Evolutionary conservation across 1,284 basidiomycete species (phyloP), one percentile per base, ranked within the genome.

Genomic region (Amylostereum areolatum): DNA sequence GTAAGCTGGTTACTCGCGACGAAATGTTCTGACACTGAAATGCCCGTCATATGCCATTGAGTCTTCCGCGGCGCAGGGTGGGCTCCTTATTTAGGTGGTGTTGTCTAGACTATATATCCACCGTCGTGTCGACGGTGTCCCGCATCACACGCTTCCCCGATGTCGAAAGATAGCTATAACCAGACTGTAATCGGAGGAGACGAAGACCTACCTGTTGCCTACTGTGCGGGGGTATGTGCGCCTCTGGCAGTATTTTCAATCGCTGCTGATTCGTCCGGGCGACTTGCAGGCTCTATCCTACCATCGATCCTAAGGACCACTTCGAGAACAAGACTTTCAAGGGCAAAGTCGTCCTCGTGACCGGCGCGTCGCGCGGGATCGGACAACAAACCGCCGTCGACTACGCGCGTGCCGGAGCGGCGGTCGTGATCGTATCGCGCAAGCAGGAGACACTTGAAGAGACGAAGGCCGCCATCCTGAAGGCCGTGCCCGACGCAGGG

Each of bases 271-370:
- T 9, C 18, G n/a, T 32, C 27, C 28, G 24, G 24, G 18, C 43
- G n/a, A 30, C 29, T 45, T 30, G 30, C 25, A 45, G 43, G 10
- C 5, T 45, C 5, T 45, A 46, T 27, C 45, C 24, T 9, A 18
- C 27, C 32, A 33, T 36, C 31, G 33, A 25, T 37, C 27, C 45
- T 41, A 31, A 47, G 28, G 27, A 39, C 33, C 32, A 40, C 31
- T 41, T 27, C 9, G 45, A 52, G 30, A 46, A 32, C 8, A 24
- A 46, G 7, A 18, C 49, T n/a, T 36, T 50, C 33, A 46, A 49
- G 27, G 50, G 44, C 12, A 50, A 52, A 29, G 49, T 55, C 29
- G 41, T 55, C 5, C 36, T 54, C 25, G 48, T 54, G 36, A 54
- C 53, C 5, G 53, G 53, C 47, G n/a, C 7, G 35, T 52, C 6